Conservation (phyloP, 176 grass and related monocot genomes). For the Aegilops tauschii region DNA sequence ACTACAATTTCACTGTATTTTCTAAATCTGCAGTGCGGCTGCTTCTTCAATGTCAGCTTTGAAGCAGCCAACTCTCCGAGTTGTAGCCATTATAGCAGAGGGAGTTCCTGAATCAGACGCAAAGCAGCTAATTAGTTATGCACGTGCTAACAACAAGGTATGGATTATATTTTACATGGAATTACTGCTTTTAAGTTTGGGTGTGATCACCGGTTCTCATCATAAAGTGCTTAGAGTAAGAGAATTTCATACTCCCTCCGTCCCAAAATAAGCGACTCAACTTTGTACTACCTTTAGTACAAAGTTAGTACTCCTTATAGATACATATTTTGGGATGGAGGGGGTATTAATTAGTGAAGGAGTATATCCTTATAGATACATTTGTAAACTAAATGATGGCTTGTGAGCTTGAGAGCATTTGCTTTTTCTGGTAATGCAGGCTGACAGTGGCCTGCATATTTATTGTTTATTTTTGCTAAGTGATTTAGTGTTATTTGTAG, state of each 20-base stretch:
- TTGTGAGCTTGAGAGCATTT: slow-evolving; percentile 12
- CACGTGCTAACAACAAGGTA: slow-evolving; percentile 95
- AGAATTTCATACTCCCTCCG: background rate
- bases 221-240: background rate
- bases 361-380: background rate
- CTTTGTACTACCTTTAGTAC: too few species aligned
- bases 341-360: background rate
- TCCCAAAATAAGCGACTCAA: too few species aligned
- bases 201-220: background rate
- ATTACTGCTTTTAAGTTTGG: slow-evolving; percentile 1
- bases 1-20: slow-evolving; percentile 23
- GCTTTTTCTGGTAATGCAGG: background rate
- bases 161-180: background rate
- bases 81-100: slow-evolving; percentile 96
- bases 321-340: too few species aligned
- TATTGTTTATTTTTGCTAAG: slow-evolving; percentile 19
- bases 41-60: slow-evolving; percentile 94
- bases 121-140: slow-evolving; percentile 92
- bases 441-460: background rate
- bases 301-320: too few species aligned
- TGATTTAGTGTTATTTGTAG: slow-evolving; percentile 39
- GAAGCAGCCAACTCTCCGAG: slow-evolving; percentile 88
- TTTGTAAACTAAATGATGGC: background rate
- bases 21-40: slow-evolving; percentile 64
- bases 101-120: slow-evolving; percentile 95